A percentile compares a stretch with the other conserved stretches of the same genome.
phyloP scores from a whole-genome alignment of 495 filamentous ascomycete genomes.

The Recurvomyces mirabilis region DNA sequence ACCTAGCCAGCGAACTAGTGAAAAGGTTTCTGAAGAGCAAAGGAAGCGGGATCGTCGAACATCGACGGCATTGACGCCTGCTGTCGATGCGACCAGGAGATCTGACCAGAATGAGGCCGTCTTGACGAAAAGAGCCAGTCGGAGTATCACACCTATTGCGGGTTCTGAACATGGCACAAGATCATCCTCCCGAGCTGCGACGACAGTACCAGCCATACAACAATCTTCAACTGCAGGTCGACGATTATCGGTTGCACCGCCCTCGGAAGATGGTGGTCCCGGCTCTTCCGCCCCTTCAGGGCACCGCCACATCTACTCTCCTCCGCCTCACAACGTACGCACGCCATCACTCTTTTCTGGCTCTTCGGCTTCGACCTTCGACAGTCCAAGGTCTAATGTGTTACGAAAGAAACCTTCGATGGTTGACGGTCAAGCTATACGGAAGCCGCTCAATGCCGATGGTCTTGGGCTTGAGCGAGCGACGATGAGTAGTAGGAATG shows the following conservation, averaged over 20 bases:
- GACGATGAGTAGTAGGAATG: conserved; percentile 15
- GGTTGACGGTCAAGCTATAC: conserved; percentile 19
- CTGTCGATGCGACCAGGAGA: conserved; percentile 1
- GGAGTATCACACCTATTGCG: conserved; percentile 8
- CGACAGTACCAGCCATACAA: not conserved
- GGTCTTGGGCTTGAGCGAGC: not conserved
- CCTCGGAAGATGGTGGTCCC: conserved; percentile 1
- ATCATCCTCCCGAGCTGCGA: conserved; percentile 1
- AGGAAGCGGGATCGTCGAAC: conserved; percentile 5
- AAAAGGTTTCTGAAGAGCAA: not conserved
- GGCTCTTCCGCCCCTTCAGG: not conserved
- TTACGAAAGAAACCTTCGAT: conserved; percentile 28
- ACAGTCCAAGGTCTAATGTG: conserved; percentile 28
- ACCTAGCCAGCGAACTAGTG: not conserved
- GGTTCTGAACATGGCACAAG: conserved; percentile 5
- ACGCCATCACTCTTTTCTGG: conserved; percentile 34
- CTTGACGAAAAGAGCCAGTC: conserved; percentile 16
- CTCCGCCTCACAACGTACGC: conserved; percentile 11
- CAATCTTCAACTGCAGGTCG: not conserved
- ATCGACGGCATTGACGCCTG: not conserved
- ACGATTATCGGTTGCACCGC: conserved; percentile 2
- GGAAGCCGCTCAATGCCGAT: conserved; percentile 17
- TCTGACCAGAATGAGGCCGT: conserved; percentile 14
- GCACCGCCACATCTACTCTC: not conserved
- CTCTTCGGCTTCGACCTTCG: conserved; percentile 29